Conservation (phyloP, 139 green algal genomes). For the Zygnema circumcarinatum region DNA sequence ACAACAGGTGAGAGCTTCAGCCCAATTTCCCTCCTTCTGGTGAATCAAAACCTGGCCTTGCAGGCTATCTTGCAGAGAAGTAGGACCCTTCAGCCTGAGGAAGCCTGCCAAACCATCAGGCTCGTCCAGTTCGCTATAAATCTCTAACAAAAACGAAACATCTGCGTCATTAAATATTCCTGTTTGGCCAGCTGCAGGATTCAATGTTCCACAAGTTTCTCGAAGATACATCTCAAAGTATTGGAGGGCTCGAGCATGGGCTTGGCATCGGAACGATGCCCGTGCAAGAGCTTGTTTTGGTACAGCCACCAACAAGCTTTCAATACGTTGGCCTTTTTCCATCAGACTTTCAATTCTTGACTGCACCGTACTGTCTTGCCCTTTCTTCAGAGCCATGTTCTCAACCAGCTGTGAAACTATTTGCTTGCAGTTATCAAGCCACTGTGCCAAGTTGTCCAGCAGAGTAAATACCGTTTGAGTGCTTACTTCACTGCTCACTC, state of each 20-base stretch:
- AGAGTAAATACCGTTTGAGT: conserved; percentile 84
- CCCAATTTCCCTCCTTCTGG: conserved; percentile 88
- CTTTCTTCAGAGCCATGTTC: neutral
- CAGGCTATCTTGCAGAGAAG: conserved; percentile 66
- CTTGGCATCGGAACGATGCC: conserved; percentile 67
- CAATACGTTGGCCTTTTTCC: neutral
- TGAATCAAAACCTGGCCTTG: conserved; percentile 79
- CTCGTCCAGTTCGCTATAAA: conserved; percentile 90
- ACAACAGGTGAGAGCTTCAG: conserved; percentile 83
- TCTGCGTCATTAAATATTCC: conserved; percentile 70
- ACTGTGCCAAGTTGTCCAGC: conserved; percentile 82
- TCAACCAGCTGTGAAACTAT: neutral
- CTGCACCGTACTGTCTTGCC: neutral
- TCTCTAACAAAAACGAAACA: conserved; percentile 86
- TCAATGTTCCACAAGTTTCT: conserved; percentile 72
- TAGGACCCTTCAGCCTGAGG: conserved; percentile 68
- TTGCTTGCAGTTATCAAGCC: conserved; percentile 58
- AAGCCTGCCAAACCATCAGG: conserved; percentile 81
- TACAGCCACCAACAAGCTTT: conserved; percentile 68
- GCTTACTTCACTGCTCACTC: conserved; percentile 30
- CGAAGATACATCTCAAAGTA: conserved; percentile 87
- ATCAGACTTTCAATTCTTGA: neutral
- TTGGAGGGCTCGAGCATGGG: conserved; percentile 84
- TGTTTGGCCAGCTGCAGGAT: conserved; percentile 66
- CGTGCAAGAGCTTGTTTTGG: conserved; percentile 50